Conservation (phyloP, 2,329 filamentous ascomycete species). For the Stemphylium beticola region DNA sequence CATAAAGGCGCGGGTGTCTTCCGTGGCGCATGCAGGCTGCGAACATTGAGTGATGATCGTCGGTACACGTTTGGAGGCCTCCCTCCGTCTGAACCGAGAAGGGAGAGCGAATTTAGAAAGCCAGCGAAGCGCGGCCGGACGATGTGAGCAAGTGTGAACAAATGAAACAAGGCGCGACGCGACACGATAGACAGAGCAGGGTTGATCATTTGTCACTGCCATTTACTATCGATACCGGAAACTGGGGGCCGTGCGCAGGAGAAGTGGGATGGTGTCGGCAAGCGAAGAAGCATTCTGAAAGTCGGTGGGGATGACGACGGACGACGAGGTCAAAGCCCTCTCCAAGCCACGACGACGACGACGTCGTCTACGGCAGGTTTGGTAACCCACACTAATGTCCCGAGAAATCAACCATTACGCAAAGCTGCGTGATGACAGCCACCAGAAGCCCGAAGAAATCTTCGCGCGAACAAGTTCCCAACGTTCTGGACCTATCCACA, state of each 20-base stretch:
- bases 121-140: too few relatives aligned
- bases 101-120: neutral
- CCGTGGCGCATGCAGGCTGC: slow-evolving; percentile 8
- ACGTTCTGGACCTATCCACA: neutral
- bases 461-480: neutral
- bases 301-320: neutral
- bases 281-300: slow-evolving; percentile 9
- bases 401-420: neutral
- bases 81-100: neutral
- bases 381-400: too few relatives aligned
- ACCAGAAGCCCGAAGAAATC: neutral
- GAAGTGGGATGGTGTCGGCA: neutral
- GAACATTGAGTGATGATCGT: slow-evolving; percentile 9
- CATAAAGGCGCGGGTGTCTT: slow-evolving; percentile 16
- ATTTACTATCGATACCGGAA: neutral
- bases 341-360: slow-evolving; percentile 4
- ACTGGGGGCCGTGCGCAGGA: neutral
- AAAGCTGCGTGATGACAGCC: neutral
- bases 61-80: neutral
- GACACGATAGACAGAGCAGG: neutral
- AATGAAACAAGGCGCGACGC: neutral
- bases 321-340: neutral
- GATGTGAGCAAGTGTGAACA: neutral
- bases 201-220: neutral
- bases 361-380: neutral